Evolutionary conservation across 2,329 filamentous ascomycete species (phyloP).

Genomic region (Calonectria naviculata): DNA sequence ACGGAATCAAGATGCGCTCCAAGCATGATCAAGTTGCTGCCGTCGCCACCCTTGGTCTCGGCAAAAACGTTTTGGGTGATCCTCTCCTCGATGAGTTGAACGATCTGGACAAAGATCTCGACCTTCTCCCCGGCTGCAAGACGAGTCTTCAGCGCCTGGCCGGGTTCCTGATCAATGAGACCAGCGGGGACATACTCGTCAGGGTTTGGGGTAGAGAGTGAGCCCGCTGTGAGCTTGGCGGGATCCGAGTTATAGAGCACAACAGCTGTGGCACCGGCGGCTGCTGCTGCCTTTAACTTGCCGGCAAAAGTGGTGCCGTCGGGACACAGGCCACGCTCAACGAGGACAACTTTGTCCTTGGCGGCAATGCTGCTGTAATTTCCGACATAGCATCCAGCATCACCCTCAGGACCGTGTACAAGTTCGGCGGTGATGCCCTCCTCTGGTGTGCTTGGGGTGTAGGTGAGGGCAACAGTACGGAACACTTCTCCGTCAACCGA

Average conservation of each 20-base stretch:
- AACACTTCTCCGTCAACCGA: conserved; percentile 39
- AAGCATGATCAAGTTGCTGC: conserved; percentile 53
- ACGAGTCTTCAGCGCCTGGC: conserved; percentile 40
- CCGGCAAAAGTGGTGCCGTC: conserved; percentile 45
- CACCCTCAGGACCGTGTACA: conserved; percentile 40
- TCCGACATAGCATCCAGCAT: conserved; percentile 35
- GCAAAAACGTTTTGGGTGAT: conserved; percentile 57
- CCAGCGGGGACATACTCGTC: conserved; percentile 42
- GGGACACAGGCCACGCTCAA: conserved; percentile 45
- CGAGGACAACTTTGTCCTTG: conserved; percentile 45
- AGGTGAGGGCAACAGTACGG: conserved; percentile 42
- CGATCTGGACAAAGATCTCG: conserved; percentile 49
- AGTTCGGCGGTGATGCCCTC: conserved; percentile 42
- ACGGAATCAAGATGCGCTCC: conserved; percentile 58
- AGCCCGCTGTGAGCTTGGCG: conserved; percentile 44
- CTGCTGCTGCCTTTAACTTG: conserved; percentile 42
- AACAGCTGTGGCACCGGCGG: conserved; percentile 44
- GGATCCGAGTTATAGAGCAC: conserved; percentile 45
- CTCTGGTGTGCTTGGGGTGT: conserved; percentile 44
- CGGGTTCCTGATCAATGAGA: conserved; percentile 45
- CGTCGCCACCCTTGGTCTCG: conserved; percentile 57
- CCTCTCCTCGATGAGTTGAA: conserved; percentile 49
- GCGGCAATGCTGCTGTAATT: conserved; percentile 42
- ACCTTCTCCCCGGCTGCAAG: conserved; percentile 46
- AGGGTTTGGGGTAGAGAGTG: conserved; percentile 39